Evolutionary conservation across 768 basidiomycete species (phyloP).

Genomic region (Pilatotrama ljubarskyi): DNA sequence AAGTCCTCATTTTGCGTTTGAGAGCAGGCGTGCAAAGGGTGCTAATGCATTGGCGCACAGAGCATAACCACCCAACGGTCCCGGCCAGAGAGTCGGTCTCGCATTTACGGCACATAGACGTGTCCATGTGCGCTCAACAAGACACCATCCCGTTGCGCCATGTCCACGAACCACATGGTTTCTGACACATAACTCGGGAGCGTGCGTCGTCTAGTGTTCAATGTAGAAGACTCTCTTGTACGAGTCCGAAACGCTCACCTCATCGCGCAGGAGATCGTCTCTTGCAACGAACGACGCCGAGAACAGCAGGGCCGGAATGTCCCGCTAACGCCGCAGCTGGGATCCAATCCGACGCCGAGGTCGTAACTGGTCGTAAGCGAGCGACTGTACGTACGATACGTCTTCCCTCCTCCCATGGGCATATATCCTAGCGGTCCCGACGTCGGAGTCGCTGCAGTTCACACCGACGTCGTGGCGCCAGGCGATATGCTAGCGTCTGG

Average conservation of each 20-base stretch:
- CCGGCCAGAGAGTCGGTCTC: neutral
- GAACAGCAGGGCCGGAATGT: neutral
- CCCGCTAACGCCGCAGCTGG: neutral
- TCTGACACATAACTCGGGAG: neutral
- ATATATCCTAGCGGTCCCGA: too few relatives aligned
- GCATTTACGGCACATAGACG: slow-evolving; percentile 10
- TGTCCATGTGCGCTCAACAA: neutral
- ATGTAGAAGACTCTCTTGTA: too few relatives aligned
- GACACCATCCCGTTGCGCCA: neutral
- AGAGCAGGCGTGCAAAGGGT: neutral
- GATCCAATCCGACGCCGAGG: neutral
- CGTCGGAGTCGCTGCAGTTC: too few relatives aligned
- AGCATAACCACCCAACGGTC: neutral
- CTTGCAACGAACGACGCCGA: neutral
- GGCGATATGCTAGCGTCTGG: too few relatives aligned
- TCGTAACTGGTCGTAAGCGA: neutral
- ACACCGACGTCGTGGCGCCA: too few relatives aligned
- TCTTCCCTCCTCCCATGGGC: too few relatives aligned
- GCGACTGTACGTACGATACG: neutral
- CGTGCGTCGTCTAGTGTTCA: neutral
- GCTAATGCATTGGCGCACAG: neutral
- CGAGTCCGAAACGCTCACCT: neutral
- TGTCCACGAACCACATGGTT: neutral
- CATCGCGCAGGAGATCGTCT: slow-evolving; percentile 9
- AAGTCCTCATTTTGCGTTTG: neutral